phyloP scores from a whole-genome alignment of 805 yeast species.

The Saturnispora ahearnii region DNA sequence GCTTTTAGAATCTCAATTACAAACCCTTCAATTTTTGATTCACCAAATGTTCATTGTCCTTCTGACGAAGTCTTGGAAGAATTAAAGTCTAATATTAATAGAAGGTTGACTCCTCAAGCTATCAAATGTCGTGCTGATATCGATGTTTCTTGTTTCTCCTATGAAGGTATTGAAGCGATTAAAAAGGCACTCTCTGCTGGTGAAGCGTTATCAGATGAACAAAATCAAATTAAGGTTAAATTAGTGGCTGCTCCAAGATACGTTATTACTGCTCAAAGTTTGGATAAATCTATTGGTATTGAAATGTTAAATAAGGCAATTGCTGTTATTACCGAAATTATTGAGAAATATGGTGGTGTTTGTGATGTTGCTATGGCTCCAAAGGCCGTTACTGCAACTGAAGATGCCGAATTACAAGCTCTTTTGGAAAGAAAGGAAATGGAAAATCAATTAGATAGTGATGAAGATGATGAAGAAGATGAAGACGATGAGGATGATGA shows the following conservation, averaged over 20 bases:
- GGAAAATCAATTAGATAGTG: constrained; percentile 79
- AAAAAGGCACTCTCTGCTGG: constrained; percentile 82
- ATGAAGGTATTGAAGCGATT: constrained; percentile 97
- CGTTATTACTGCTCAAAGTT: constrained; percentile 85
- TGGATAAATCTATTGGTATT: constrained; percentile 86
- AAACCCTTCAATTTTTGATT: constrained; percentile 80
- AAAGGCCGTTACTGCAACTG: constrained; percentile 96
- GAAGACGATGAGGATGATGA: constrained; percentile 9
- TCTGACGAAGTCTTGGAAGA: constrained; percentile 71
- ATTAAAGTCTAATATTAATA: constrained; percentile 75
- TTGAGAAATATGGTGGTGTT: constrained; percentile 69
- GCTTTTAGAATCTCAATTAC: constrained; percentile 95
- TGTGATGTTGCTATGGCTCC: constrained; percentile 96
- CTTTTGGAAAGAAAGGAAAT: constrained; percentile 87
- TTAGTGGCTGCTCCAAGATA: constrained; percentile 96
- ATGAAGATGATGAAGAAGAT: constrained; percentile 43
- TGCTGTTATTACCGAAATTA: constrained; percentile 59
- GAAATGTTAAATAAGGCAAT: constrained; percentile 73
- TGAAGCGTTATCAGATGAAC: constrained; percentile 74
- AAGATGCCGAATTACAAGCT: constrained; percentile 95
- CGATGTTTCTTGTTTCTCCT: constrained; percentile 93
- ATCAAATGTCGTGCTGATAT: constrained; percentile 97
- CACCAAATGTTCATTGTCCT: constrained; percentile 48
- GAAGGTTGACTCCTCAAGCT: constrained; percentile 96
- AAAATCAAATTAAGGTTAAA: constrained; percentile 83